Conservation (phyloP, 2,329 filamentous ascomycete genomes). For the Microascus cirrosus region DNA sequence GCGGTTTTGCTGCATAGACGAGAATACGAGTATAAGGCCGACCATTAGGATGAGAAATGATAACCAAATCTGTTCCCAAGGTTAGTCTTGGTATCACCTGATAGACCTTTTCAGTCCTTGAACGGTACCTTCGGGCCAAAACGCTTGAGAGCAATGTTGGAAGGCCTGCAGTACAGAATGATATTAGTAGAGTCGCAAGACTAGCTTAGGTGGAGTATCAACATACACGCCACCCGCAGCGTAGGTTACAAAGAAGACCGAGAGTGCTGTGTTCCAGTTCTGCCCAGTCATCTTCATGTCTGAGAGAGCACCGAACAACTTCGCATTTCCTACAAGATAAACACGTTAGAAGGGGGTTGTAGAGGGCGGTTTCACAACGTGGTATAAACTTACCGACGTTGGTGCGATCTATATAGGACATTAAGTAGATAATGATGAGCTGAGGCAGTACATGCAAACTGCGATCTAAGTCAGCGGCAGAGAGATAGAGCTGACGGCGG, state of each 20-base stretch:
- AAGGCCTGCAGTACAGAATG: constrained; percentile 8
- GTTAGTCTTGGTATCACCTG: too few relatives aligned
- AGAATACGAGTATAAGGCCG: too few relatives aligned
- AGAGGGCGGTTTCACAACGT: background rate
- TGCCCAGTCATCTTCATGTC: background rate
- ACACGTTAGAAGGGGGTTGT: too few relatives aligned
- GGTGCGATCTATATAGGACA: constrained; percentile 59
- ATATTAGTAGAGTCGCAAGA: too few relatives aligned
- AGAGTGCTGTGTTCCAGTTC: background rate
- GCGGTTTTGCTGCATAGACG: too few relatives aligned
- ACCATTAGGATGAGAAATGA: constrained; percentile 13
- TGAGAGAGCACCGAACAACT: background rate
- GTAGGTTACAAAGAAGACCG: background rate
- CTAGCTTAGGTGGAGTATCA: too few relatives aligned
- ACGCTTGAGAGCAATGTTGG: constrained; percentile 21
- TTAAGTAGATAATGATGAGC: constrained; percentile 59
- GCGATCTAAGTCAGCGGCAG: background rate
- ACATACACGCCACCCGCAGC: too few relatives aligned
- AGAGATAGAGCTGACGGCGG: background rate
- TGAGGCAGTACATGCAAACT: background rate
- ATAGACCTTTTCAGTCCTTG: too few relatives aligned
- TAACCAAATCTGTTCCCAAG: constrained; percentile 15
- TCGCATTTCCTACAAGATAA: background rate
- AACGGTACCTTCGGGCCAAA: constrained; percentile 14
- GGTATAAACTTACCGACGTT: constrained; percentile 51